Evolutionary conservation across 2,329 filamentous ascomycete species (phyloP).

Genomic region (Trematosphaeria pertusa): DNA sequence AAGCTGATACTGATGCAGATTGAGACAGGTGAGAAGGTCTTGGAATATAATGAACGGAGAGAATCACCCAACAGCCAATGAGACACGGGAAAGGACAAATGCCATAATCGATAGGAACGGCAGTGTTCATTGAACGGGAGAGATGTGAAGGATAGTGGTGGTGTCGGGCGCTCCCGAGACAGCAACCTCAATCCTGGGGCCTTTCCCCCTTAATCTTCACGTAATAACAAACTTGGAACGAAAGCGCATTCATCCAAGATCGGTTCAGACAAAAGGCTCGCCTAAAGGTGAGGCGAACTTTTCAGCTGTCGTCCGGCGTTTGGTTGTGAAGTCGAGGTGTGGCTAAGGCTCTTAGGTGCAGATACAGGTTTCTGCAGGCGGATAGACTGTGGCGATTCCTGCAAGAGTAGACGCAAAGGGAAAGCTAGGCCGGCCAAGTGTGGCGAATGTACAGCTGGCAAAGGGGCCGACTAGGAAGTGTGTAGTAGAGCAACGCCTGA

Average conservation of each 20-base stretch:
- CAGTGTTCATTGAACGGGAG: too few species aligned
- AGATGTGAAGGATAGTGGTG: too few species aligned
- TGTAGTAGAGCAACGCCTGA: background rate
- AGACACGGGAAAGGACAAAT: too few species aligned
- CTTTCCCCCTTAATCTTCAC: background rate
- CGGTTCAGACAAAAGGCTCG: background rate
- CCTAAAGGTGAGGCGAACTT: background rate
- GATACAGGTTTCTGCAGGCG: constrained; percentile 6
- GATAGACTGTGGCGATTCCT: constrained; percentile 5
- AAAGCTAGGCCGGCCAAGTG: background rate
- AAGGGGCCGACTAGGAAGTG: background rate
- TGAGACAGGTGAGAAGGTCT: too few species aligned
- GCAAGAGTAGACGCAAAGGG: background rate
- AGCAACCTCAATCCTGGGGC: background rate
- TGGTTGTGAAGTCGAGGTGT: background rate
- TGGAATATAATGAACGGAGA: too few species aligned
- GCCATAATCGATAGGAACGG: too few species aligned
- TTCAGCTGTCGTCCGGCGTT: background rate
- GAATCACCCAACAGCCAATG: too few species aligned
- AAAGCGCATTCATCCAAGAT: too few species aligned
- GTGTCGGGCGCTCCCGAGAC: background rate
- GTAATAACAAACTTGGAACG: background rate
- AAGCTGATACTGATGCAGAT: too few species aligned
- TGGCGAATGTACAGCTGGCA: constrained; percentile 1
- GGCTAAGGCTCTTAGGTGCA: background rate